A percentile compares a stretch with the other conserved stretches of the same genome.
Conservation (phyloP, 768 basidiomycete species). For the Boletales sp. region DNA sequence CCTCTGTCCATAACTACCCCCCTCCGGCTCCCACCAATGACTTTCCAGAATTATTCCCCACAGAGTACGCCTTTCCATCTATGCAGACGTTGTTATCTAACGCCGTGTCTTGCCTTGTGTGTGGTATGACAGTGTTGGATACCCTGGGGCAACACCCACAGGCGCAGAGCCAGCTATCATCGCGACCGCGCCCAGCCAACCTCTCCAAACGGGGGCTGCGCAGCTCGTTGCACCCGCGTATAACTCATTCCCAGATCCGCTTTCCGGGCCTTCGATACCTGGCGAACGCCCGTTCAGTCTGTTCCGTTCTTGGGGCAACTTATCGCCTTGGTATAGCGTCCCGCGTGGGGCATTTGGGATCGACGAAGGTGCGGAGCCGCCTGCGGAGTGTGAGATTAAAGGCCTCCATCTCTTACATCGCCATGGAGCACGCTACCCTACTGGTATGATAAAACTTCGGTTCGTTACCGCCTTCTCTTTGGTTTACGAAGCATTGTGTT, state of each 20-base stretch:
- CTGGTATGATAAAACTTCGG: slow-evolving; percentile 41
- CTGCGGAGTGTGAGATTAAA: slow-evolving; percentile 65
- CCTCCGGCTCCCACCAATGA: slow-evolving; percentile 74
- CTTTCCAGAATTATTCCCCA: slow-evolving; percentile 70
- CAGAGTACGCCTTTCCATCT: slow-evolving; percentile 31
- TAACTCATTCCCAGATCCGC: slow-evolving; percentile 13
- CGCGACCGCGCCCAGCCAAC: slow-evolving; percentile 74
- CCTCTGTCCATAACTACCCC: slow-evolving; percentile 65
- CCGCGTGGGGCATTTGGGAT: slow-evolving; percentile 63
- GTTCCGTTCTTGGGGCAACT: slow-evolving; percentile 78
- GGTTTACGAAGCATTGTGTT: no score
- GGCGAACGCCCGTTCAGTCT: slow-evolving; percentile 52
- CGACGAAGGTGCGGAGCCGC: slow-evolving; percentile 66
- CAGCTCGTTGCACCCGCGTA: slow-evolving; percentile 54
- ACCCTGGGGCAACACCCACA: slow-evolving; percentile 74
- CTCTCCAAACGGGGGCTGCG: slow-evolving; percentile 67
- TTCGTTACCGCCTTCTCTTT: no score
- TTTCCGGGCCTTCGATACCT: neutral
- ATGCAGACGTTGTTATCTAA: neutral
- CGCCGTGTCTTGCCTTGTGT: no score
- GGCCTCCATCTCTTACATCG: slow-evolving; percentile 79
- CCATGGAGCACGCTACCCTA: slow-evolving; percentile 78
- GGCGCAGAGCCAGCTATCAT: slow-evolving; percentile 77
- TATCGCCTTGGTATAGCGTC: slow-evolving; percentile 85
- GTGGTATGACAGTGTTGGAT: slow-evolving; percentile 47